These are phyloP conservation scores for Stromatinia cepivora DNA, from an alignment of 2,329 filamentous ascomycete species.

Conservation along the genomic window DNA sequence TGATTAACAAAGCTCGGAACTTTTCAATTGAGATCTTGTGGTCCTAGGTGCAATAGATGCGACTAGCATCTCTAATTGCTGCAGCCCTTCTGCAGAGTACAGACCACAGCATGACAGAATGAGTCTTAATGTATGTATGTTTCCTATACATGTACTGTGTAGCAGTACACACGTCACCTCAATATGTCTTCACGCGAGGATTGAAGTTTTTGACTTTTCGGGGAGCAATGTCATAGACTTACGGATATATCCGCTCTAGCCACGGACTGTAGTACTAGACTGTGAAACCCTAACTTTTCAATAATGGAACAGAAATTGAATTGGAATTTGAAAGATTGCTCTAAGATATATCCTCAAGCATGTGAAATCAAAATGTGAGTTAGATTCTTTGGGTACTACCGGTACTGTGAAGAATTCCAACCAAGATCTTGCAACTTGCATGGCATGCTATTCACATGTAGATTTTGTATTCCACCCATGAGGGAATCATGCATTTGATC, in stretches of 20 bases:
- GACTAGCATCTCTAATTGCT: background rate
- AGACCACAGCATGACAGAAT: background rate
- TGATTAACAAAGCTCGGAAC: background rate
- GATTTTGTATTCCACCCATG: background rate
- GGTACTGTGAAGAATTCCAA: background rate
- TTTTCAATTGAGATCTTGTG: background rate
- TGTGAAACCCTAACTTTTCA: background rate
- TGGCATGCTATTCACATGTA: conserved; percentile 1
- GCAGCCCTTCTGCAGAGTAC: background rate
- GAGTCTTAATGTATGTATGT: background rate
- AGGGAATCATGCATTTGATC: background rate
- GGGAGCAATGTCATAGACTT: background rate
- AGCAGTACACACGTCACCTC: background rate
- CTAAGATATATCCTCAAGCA: background rate
- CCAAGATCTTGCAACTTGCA: conserved; percentile 7
- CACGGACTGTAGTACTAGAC: background rate
- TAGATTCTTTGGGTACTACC: background rate
- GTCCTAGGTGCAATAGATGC: background rate
- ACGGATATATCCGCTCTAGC: background rate
- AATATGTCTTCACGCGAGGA: background rate
- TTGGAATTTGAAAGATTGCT: background rate
- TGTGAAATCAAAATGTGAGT: background rate
- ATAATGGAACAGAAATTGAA: background rate
- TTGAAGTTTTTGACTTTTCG: background rate
- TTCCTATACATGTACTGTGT: background rate